A percentile compares a stretch with the other conserved stretches of the same genome.
phyloP scores from a whole-genome alignment of 352 stramenopile species.

The Phytophthora pinifolia region DNA sequence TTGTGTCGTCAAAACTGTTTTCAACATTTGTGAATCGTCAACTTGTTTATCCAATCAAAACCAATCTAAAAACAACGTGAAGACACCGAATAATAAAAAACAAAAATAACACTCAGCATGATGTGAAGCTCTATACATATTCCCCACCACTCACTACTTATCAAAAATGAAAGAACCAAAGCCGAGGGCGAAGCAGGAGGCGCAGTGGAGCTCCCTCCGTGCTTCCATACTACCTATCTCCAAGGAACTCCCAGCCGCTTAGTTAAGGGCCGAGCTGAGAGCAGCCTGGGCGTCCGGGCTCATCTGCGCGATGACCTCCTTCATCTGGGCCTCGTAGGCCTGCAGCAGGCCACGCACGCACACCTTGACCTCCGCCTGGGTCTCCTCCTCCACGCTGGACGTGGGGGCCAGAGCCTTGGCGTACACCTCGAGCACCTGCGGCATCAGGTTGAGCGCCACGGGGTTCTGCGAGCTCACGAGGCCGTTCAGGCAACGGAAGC shows the following conservation, averaged over 20 bases:
- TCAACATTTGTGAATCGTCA: neutral
- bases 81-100: too few relatives aligned
- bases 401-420: conserved; percentile 62
- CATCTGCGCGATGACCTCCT: conserved; percentile 74
- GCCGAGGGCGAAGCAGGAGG: conserved; percentile 1
- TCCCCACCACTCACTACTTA: conserved; percentile 36
- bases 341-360: conserved; percentile 67
- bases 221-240: conserved; percentile 24
- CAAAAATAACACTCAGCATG: too few relatives aligned
- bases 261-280: conserved; percentile 61
- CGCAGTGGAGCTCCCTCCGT: neutral
- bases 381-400: conserved; percentile 74
- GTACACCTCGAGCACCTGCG: conserved; percentile 81
- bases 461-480: conserved; percentile 91
- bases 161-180: conserved; percentile 32
- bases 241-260: conserved; percentile 13
- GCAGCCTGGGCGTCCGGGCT: conserved; percentile 67
- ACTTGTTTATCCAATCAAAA: conserved; percentile 4
- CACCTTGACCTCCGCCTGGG: conserved; percentile 69
- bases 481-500: conserved; percentile 95
- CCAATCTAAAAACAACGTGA: too few relatives aligned
- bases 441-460: conserved; percentile 63
- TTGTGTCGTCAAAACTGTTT: conserved; percentile 5
- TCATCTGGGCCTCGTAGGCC: conserved; percentile 78
- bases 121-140: conserved; percentile 35